Evolutionary conservation across 163 green algal genomes (phyloP).

Genomic region (Volvox carteri): DNA sequence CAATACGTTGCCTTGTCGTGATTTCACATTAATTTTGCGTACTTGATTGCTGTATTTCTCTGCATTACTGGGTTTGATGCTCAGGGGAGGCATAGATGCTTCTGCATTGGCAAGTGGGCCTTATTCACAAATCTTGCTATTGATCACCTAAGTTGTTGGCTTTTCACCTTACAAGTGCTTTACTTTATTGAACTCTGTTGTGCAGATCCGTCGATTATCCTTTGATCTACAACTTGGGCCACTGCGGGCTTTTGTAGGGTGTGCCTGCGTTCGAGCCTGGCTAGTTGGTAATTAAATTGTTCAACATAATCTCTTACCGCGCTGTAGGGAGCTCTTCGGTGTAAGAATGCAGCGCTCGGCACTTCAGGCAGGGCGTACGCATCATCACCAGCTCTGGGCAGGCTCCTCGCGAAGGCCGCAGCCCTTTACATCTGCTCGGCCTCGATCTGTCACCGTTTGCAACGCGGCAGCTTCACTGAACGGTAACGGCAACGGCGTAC

Average conservation of each 20-base stretch:
- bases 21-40: no score
- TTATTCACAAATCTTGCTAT: constrained; percentile 5
- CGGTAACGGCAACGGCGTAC: constrained; percentile 39
- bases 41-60: no score
- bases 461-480: constrained; percentile 14
- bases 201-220: not conserved
- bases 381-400: not conserved
- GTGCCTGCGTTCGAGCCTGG: not conserved
- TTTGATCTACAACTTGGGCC: constrained; percentile 7
- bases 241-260: not conserved
- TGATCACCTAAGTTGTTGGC: not conserved
- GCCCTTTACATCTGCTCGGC: constrained; percentile 32
- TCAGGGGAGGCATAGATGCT: no score
- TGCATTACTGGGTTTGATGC: no score
- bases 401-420: constrained; percentile 6
- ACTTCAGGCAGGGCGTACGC: not conserved
- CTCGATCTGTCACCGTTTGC: not conserved
- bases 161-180: not conserved
- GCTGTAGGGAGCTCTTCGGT: not conserved
- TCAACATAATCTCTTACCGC: not conserved
- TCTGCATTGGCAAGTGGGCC: not conserved
- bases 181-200: not conserved
- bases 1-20: no score
- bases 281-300: not conserved
- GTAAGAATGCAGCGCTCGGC: constrained; percentile 40